phyloP scores from a whole-genome alignment of 106 monocot species.

The Posidonia australis region DNA sequence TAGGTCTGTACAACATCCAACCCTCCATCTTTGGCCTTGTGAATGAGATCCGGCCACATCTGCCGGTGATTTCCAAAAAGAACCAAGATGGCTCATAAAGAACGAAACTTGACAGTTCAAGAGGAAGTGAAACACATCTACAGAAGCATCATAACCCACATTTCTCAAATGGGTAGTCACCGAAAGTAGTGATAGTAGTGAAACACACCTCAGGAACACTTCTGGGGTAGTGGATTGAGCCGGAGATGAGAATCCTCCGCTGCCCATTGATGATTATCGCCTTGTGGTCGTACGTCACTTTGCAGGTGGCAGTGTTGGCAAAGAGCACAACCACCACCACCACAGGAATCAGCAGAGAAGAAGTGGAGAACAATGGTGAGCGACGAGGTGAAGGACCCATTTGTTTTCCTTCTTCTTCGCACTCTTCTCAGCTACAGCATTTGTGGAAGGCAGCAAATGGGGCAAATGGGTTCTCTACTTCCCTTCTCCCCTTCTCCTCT shows the following conservation, averaged over 20 bases:
- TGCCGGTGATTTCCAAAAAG: background rate
- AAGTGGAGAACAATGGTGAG: background rate
- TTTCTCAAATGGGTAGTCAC: background rate
- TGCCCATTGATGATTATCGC: slow-evolving; percentile 23
- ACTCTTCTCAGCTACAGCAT: background rate
- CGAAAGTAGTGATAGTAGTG: background rate
- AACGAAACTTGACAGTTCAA: background rate
- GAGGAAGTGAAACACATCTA: background rate
- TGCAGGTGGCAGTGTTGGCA: background rate
- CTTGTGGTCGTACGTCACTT: slow-evolving; percentile 22
- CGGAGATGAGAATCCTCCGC: slow-evolving; percentile 25
- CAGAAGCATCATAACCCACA: background rate
- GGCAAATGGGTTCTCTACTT: background rate
- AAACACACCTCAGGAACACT: slow-evolving; percentile 19
- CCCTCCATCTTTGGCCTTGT: slow-evolving; percentile 22
- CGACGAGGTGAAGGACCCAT: background rate
- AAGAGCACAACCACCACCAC: background rate
- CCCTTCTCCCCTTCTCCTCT: background rate
- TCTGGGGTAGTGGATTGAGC: slow-evolving; percentile 28
- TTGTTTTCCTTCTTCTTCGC: background rate
- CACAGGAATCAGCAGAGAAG: background rate
- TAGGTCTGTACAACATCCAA: slow-evolving; percentile 23
- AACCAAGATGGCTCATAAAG: background rate
- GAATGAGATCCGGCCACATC: slow-evolving; percentile 28
- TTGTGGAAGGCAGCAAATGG: background rate